phyloP scores from a whole-genome alignment of 805 yeast genomes.

The Tetrapisispora nanseiensis region DNA sequence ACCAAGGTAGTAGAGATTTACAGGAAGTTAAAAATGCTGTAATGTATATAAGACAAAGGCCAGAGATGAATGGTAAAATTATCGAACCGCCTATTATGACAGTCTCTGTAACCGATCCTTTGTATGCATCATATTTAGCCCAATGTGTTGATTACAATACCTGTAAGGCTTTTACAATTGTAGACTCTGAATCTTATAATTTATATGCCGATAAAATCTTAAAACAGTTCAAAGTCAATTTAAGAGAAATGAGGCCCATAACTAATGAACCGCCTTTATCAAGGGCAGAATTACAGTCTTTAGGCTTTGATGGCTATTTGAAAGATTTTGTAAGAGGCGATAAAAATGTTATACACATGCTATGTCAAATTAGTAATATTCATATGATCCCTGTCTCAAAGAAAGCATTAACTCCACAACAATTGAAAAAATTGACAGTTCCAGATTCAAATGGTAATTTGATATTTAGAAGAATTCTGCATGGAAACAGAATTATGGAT shows the following conservation, averaged over 20 bases:
- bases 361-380: constrained; percentile 44
- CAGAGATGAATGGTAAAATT: constrained; percentile 34
- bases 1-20: constrained; percentile 27
- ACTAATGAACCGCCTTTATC: constrained; percentile 19
- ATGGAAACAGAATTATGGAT: constrained; percentile 44
- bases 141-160: constrained; percentile 45
- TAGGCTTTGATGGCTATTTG: constrained; percentile 77
- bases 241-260: constrained; percentile 37
- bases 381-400: constrained; percentile 55
- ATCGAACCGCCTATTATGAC: constrained; percentile 70
- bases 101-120: constrained; percentile 41
- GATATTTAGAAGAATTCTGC: constrained; percentile 47
- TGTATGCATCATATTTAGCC: constrained; percentile 48
- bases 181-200: constrained; percentile 40
- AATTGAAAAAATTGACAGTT: constrained; percentile 31
- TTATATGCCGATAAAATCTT: constrained; percentile 36
- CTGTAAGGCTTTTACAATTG: constrained; percentile 54
- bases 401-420: constrained; percentile 34
- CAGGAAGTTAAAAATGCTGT: constrained; percentile 29
- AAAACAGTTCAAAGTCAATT: constrained; percentile 41
- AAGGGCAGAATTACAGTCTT: constrained; percentile 30
- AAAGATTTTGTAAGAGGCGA: constrained; percentile 71
- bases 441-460: constrained; percentile 34
- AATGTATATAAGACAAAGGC: constrained; percentile 28
- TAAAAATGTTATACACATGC: constrained; percentile 55